Base-by-base conservation (phyloP, 2,329 filamentous ascomycete genomes). In the Fusarium pilosicola region DNA sequence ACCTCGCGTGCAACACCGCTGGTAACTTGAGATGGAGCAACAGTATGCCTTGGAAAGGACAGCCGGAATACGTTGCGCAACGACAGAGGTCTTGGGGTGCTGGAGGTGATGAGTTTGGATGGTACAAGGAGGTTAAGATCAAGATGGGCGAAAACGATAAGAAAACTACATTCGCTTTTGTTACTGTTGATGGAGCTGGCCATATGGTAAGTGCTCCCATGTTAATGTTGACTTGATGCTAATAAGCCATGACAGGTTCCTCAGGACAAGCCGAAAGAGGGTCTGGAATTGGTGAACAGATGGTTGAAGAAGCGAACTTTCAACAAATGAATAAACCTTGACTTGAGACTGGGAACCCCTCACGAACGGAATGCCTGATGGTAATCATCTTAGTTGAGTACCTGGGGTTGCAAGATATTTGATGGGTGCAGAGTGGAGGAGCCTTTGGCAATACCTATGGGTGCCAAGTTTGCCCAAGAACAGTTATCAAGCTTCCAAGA, bases 1-100 rank as follows among this genome's bases (percentile, higher is more conserved):
- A 76, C 14, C 63, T 76, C 0, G 74, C 74, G 1, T 76, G 74
- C 30, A 76, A 76, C 17, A 76, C 71, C 0, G 68, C 74, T 5
- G 74, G 74, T 8, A 76, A 76, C 30, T 3, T 76, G 10, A 56
- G 54, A 49, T 76, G 74, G 74, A 75, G 60, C 1, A 56, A 74
- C 36, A 49, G 56, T 2, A 48, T 75, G 46, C 38, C 60, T 1
- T 76, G 74, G 74, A 65, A 60, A 6, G 74, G 74, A 11, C 74
- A 76, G 7, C 62, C 74, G 2, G 74, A 62, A 5, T 76, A 75
- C n/a, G 74, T 73, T 22, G 51, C 74, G 2, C 74, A 73, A 24
- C 11, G 26, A 3, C 65, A 55, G 4, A 60, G 24, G 46, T 28
- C 48, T 0, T 76, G 74, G 74, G 61, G 55, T 0, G 58, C 56